These are phyloP conservation scores for Hortaea werneckii DNA, from an alignment of 2,329 filamentous ascomycete species.

Conservation along the genomic window DNA sequence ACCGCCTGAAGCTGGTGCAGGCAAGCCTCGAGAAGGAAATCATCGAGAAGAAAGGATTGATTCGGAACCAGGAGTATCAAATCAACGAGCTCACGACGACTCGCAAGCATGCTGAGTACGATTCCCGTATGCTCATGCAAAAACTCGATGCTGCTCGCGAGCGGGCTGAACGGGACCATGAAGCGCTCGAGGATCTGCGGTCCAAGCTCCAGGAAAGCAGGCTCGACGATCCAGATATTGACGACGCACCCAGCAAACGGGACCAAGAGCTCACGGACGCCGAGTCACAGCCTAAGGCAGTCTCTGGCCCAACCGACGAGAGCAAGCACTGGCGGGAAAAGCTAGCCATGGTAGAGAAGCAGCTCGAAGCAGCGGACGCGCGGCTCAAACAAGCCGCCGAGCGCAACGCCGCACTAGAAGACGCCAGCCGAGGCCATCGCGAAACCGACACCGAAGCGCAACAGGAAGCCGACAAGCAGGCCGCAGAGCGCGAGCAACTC, in stretches of 20 bases:
- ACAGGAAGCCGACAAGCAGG: slow-evolving; percentile 12
- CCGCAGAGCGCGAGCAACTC: slow-evolving; percentile 18
- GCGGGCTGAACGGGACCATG: slow-evolving; percentile 38
- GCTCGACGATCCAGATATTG: slow-evolving; percentile 20
- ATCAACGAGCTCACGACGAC: slow-evolving; percentile 42
- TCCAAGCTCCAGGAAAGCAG: slow-evolving; percentile 34
- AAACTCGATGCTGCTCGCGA: slow-evolving; percentile 39
- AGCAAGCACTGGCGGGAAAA: slow-evolving; percentile 22
- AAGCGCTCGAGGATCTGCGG: slow-evolving; percentile 38
- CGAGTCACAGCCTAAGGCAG: background rate
- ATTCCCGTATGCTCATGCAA: slow-evolving; percentile 36
- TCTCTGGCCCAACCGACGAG: slow-evolving; percentile 9
- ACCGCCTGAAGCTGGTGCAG: slow-evolving; percentile 35
- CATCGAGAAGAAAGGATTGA: slow-evolving; percentile 40
- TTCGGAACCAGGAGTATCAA: slow-evolving; percentile 41
- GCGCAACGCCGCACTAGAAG: slow-evolving; percentile 21
- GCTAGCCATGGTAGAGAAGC: slow-evolving; percentile 21
- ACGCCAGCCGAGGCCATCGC: slow-evolving; percentile 10
- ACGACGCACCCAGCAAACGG: slow-evolving; percentile 10
- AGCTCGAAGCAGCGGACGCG: slow-evolving; percentile 23
- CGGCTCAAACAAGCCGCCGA: slow-evolving; percentile 23
- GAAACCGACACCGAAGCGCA: slow-evolving; percentile 7
- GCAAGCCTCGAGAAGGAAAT: slow-evolving; percentile 39
- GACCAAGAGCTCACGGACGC: slow-evolving; percentile 3
- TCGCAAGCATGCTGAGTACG: slow-evolving; percentile 38